Conservation (phyloP, 805 yeast genomes). For the Wickerhamiella brachini region DNA sequence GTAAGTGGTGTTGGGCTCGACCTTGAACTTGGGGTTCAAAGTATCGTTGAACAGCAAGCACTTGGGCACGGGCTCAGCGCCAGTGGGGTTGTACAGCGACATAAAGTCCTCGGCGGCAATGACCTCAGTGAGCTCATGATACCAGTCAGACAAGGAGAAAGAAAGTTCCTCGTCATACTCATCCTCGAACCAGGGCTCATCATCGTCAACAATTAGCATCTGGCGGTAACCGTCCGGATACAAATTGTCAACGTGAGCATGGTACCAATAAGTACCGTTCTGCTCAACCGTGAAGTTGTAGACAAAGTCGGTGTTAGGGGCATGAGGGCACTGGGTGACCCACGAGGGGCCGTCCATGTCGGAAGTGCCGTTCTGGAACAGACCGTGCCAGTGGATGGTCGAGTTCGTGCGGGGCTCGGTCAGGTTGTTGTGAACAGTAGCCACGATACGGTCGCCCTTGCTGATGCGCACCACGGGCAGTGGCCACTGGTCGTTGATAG, state of each 20-base stretch:
- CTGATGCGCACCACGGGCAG: slow-evolving; percentile 71
- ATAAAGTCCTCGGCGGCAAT: slow-evolving; percentile 38
- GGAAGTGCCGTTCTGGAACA: slow-evolving; percentile 62
- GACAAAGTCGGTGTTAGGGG: slow-evolving; percentile 57
- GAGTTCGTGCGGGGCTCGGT: slow-evolving; percentile 43
- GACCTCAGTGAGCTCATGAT: slow-evolving; percentile 50
- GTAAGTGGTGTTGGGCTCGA: slow-evolving; percentile 77
- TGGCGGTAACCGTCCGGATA: slow-evolving; percentile 73
- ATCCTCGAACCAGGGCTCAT: slow-evolving; percentile 40
- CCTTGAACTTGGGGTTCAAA: slow-evolving; percentile 38
- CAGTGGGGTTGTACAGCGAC: slow-evolving; percentile 77
- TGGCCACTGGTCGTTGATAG: slow-evolving; percentile 63
- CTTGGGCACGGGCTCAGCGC: slow-evolving; percentile 96
- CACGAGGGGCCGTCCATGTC: slow-evolving; percentile 87
- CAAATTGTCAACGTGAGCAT: slow-evolving; percentile 81
- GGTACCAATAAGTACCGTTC: slow-evolving; percentile 93
- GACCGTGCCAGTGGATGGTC: slow-evolving; percentile 84
- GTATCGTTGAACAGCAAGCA: slow-evolving; percentile 70
- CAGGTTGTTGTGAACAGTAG: slow-evolving; percentile 66
- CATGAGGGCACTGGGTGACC: slow-evolving; percentile 83
- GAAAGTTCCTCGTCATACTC: slow-evolving; percentile 70
- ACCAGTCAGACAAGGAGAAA: slow-evolving; percentile 73
- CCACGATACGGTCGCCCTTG: slow-evolving; percentile 64
- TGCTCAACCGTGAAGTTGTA: slow-evolving; percentile 88
- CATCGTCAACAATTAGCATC: slow-evolving; percentile 57